These are phyloP conservation scores for Trifolium dubium DNA, from an alignment of 306 rosid genomes.

Conservation along the genomic window DNA sequence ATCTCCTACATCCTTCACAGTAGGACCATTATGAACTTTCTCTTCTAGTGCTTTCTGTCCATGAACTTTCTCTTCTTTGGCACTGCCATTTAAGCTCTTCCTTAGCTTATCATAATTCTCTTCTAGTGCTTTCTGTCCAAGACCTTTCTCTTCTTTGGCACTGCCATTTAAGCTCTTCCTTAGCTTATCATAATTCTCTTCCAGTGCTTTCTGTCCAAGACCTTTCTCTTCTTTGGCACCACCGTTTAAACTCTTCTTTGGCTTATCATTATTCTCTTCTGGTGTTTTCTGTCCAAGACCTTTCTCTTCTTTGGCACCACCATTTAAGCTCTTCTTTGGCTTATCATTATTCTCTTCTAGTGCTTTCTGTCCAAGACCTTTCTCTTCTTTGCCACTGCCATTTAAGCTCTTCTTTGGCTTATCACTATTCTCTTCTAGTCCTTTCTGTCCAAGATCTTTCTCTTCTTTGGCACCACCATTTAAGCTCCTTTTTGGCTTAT, in stretches of 20 bases:
- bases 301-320: constrained; percentile 35
- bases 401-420: not conserved
- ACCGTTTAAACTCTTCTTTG: not conserved
- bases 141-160: constrained; percentile 41
- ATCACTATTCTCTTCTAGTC: constrained; percentile 4
- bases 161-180: not conserved
- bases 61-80: constrained; percentile 39
- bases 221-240: constrained; percentile 41
- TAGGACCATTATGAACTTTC: constrained; percentile 4
- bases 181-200: constrained; percentile 12
- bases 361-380: constrained; percentile 29
- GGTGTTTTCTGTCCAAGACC: constrained; percentile 32
- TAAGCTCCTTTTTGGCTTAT: constrained; percentile 12
- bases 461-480: constrained; percentile 25
- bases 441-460: constrained; percentile 35
- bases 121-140: constrained; percentile 10
- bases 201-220: constrained; percentile 20
- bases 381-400: constrained; percentile 26
- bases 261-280: constrained; percentile 36
- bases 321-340: not conserved
- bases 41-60: constrained; percentile 13
- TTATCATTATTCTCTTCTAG: constrained; percentile 9
- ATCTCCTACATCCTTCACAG: constrained; percentile 37
- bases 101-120: constrained; percentile 4
- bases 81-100: not conserved